These are phyloP conservation scores for Pseudonectria buxi DNA, from an alignment of 2,329 filamentous ascomycete species.

Conservation along the genomic window DNA sequence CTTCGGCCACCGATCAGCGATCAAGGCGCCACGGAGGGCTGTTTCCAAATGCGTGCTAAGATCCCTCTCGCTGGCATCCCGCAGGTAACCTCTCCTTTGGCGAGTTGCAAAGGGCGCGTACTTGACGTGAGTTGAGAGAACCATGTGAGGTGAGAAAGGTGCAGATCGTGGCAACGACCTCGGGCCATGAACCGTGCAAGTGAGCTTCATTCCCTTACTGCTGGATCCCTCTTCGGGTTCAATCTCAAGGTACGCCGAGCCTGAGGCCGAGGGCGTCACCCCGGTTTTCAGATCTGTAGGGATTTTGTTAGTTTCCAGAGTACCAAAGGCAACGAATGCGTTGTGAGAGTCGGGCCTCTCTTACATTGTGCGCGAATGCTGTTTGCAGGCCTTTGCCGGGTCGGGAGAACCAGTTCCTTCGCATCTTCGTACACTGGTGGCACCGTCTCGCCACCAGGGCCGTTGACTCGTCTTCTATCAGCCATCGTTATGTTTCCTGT, in stretches of 20 bases:
- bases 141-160: slow-evolving; percentile 85
- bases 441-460: slow-evolving; percentile 68
- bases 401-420: slow-evolving; percentile 34
- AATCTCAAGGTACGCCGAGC: slow-evolving; percentile 79
- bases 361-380: slow-evolving; percentile 81
- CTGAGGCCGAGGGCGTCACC: slow-evolving; percentile 85
- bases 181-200: slow-evolving; percentile 88
- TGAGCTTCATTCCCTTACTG: slow-evolving; percentile 74
- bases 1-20: slow-evolving; percentile 97
- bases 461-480: slow-evolving; percentile 86
- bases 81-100: slow-evolving; percentile 74
- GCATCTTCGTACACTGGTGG: slow-evolving; percentile 62
- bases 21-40: slow-evolving; percentile 79
- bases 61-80: slow-evolving; percentile 81
- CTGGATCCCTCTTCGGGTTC: slow-evolving; percentile 41
- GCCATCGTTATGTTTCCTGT: slow-evolving; percentile 45
- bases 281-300: slow-evolving; percentile 79
- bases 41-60: slow-evolving; percentile 87
- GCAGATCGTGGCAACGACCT: slow-evolving; percentile 83
- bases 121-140: slow-evolving; percentile 89
- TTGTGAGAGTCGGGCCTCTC: slow-evolving; percentile 22
- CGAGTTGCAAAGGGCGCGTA: slow-evolving; percentile 91
- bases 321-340: slow-evolving; percentile 1
- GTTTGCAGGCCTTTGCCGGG: slow-evolving; percentile 55
- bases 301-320: slow-evolving; percentile 8